A percentile compares a stretch with the other conserved stretches of the same genome.
Conservation (phyloP, 805 yeast species). For the Ogataea salicorniae region DNA sequence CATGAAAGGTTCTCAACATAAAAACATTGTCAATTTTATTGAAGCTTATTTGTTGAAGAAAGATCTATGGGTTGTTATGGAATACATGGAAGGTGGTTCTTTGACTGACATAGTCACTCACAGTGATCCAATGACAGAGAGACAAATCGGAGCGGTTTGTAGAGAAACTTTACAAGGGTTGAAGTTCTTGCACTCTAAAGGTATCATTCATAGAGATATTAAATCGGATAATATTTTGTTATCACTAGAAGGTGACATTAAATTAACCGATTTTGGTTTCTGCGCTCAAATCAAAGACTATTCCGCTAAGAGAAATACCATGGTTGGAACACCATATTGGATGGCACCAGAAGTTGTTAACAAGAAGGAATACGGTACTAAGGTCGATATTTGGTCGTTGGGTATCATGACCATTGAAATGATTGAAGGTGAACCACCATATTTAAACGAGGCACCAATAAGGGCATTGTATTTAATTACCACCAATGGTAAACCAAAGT, state of each 20-base stretch:
- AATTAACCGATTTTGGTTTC: conserved; percentile 78
- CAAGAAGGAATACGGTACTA: conserved; percentile 75
- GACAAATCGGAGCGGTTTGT: conserved; percentile 92
- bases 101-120: conserved; percentile 93
- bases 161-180: conserved; percentile 86
- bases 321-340: conserved; percentile 90
- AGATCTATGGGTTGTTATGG: conserved; percentile 97
- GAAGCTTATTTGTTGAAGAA: conserved; percentile 76
- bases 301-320: conserved; percentile 69
- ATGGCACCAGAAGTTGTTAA: conserved; percentile 87
- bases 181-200: conserved; percentile 81
- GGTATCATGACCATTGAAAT: conserved; percentile 85
- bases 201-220: conserved; percentile 93
- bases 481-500: conserved; percentile 75
- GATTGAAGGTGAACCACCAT: conserved; percentile 86
- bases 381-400: conserved; percentile 78
- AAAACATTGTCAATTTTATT: conserved; percentile 89
- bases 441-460: conserved; percentile 72
- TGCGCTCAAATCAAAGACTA: conserved; percentile 77
- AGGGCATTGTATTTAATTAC: conserved; percentile 73
- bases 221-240: conserved; percentile 90
- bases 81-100: conserved; percentile 98
- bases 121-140: conserved; percentile 72
- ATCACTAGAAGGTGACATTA: conserved; percentile 80
- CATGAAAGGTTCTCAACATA: conserved; percentile 87